These are phyloP conservation scores for Cryphonectria naterciae DNA, from an alignment of 2,329 filamentous ascomycete species.

Conservation along the genomic window DNA sequence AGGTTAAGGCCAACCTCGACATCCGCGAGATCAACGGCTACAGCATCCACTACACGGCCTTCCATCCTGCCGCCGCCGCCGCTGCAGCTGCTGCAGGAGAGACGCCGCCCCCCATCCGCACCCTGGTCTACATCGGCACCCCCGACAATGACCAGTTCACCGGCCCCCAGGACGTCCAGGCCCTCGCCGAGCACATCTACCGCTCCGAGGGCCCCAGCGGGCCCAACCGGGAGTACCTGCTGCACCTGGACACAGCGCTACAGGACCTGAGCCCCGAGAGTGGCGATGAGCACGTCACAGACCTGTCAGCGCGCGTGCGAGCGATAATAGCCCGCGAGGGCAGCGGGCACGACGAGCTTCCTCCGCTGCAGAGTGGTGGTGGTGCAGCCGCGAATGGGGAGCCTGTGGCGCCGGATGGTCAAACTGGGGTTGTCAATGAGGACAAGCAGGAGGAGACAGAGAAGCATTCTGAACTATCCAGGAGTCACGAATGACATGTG, in stretches of 20 bases:
- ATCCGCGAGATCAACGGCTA: conserved; percentile 98
- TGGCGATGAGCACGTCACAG: conserved; percentile 81
- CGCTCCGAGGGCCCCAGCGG: conserved; percentile 81
- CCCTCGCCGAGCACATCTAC: conserved; percentile 80
- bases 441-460: conserved; percentile 66
- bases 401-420: not conserved
- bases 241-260: conserved; percentile 76
- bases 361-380: conserved; percentile 15
- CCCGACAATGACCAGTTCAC: conserved; percentile 93
- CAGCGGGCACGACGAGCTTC: not conserved
- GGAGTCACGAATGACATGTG: not conserved
- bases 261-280: conserved; percentile 73
- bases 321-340: conserved; percentile 54
- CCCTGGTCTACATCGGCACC: conserved; percentile 81
- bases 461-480: conserved; percentile 35
- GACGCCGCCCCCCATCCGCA: conserved; percentile 14
- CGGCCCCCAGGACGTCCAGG: conserved; percentile 77
- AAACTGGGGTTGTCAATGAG: conserved; percentile 49
- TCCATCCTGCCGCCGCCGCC: conserved; percentile 44
- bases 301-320: conserved; percentile 75
- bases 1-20: conserved; percentile 87
- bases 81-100: not conserved
- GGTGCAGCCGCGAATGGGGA: conserved; percentile 28
- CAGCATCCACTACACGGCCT: conserved; percentile 87
- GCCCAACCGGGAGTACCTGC: conserved; percentile 86